phyloP scores from a whole-genome alignment of 495 filamentous ascomycete species.

The Penicillium verhagenii region DNA sequence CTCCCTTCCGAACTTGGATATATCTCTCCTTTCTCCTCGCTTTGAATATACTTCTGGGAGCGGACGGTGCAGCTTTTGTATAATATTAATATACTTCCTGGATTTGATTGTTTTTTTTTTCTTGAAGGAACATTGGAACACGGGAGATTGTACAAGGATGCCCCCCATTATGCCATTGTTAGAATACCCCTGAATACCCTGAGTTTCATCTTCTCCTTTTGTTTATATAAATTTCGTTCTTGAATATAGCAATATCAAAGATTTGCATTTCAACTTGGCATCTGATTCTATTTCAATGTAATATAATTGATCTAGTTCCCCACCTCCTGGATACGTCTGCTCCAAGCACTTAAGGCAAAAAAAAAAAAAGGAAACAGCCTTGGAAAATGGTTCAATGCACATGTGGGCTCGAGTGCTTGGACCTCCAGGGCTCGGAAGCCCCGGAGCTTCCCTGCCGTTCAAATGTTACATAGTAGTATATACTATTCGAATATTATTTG shows the following conservation, averaged over 20 bases:
- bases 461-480: too few species aligned
- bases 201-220: constrained; percentile 7
- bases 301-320: too few species aligned
- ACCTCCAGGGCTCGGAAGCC: too few species aligned
- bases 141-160: constrained; percentile 2
- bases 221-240: constrained; percentile 1
- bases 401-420: too few species aligned
- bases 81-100: neutral
- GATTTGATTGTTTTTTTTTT: neutral
- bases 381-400: too few species aligned
- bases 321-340: too few species aligned
- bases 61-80: neutral
- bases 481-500: too few species aligned
- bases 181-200: constrained; percentile 5
- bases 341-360: neutral
- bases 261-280: neutral
- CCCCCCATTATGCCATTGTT: constrained; percentile 1
- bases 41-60: neutral
- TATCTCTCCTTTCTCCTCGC: neutral
- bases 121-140: neutral
- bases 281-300: too few species aligned
- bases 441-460: too few species aligned
- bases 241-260: neutral
- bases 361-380: too few species aligned
- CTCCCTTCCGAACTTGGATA: neutral